phyloP scores from a whole-genome alignment of 1,139 yeast genomes.

The Candida albicans region DNA sequence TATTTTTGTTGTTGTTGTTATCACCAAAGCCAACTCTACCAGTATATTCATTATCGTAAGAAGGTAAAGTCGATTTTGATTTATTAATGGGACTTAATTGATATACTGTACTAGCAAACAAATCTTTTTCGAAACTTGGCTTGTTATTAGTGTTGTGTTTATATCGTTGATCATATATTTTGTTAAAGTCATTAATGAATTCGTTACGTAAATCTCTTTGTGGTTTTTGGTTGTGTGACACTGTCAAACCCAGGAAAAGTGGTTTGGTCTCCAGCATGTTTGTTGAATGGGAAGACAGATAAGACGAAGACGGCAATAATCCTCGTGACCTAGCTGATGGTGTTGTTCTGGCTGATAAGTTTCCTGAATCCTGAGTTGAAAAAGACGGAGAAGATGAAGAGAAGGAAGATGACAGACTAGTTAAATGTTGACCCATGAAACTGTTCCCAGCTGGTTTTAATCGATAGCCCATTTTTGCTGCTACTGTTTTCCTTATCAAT shows the following conservation, averaged over 20 bases:
- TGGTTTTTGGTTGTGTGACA: neutral
- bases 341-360: neutral
- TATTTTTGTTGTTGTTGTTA: neutral
- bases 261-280: neutral
- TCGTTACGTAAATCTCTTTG: conserved; percentile 1
- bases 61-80: conserved; percentile 29
- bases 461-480: conserved; percentile 44
- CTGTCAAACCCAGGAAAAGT: neutral
- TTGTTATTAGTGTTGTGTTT: conserved; percentile 12
- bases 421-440: neutral
- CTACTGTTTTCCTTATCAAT: conserved; percentile 41
- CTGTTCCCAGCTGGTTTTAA: conserved; percentile 15
- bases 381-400: neutral
- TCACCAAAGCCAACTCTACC: neutral
- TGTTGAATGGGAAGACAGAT: neutral
- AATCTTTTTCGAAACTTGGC: conserved; percentile 12
- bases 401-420: conserved; percentile 5
- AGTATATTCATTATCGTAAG: conserved; percentile 14
- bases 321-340: neutral
- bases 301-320: conserved; percentile 1
- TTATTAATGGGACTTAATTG: conserved; percentile 34
- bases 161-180: conserved; percentile 20
- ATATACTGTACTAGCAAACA: conserved; percentile 23
- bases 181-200: conserved; percentile 22
- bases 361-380: neutral